A percentile compares a stretch with the other conserved stretches of the same genome.
Conservation (phyloP, 1,284 basidiomycete genomes). For the Lentinula novae-zelandiae region DNA sequence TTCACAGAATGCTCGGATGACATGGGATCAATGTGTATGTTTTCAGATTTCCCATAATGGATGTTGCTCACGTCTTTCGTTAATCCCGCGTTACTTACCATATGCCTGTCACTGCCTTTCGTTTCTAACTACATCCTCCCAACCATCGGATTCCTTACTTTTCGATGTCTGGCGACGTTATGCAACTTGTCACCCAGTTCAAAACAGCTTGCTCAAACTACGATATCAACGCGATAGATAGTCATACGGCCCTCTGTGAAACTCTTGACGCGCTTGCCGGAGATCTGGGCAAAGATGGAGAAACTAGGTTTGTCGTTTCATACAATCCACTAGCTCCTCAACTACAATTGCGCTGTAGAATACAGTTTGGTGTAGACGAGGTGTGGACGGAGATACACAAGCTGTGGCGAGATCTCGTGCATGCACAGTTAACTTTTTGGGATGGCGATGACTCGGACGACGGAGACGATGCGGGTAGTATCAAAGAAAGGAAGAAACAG, state of each 20-base stretch:
- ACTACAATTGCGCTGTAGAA: slow-evolving; percentile 27
- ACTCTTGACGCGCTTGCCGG: slow-evolving; percentile 42
- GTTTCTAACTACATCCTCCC: slow-evolving; percentile 6
- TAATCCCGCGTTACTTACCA: neutral
- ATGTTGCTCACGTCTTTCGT: neutral
- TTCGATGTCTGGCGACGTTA: slow-evolving; percentile 2
- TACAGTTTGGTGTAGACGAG: slow-evolving; percentile 38
- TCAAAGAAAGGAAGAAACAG: slow-evolving; percentile 25
- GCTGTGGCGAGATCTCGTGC: slow-evolving; percentile 49
- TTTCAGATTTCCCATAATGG: neutral
- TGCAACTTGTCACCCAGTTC: slow-evolving; percentile 29
- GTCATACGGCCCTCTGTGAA: slow-evolving; percentile 26
- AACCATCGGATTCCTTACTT: slow-evolving; percentile 1
- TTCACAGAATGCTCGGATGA: slow-evolving; percentile 12
- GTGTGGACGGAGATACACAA: slow-evolving; percentile 51
- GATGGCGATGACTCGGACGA: slow-evolving; percentile 42
- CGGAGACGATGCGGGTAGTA: slow-evolving; percentile 28
- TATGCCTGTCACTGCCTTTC: slow-evolving; percentile 3
- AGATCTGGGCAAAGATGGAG: slow-evolving; percentile 40
- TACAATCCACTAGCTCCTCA: neutral
- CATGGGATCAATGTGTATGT: neutral
- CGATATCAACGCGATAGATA: slow-evolving; percentile 29
- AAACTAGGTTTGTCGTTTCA: slow-evolving; percentile 36
- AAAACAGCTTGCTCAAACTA: slow-evolving; percentile 34
- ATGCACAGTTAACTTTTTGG: slow-evolving; percentile 42